These are phyloP conservation scores for Arthrinium phaeospermum DNA, from an alignment of 2,329 filamentous ascomycete genomes.

Conservation along the genomic window DNA sequence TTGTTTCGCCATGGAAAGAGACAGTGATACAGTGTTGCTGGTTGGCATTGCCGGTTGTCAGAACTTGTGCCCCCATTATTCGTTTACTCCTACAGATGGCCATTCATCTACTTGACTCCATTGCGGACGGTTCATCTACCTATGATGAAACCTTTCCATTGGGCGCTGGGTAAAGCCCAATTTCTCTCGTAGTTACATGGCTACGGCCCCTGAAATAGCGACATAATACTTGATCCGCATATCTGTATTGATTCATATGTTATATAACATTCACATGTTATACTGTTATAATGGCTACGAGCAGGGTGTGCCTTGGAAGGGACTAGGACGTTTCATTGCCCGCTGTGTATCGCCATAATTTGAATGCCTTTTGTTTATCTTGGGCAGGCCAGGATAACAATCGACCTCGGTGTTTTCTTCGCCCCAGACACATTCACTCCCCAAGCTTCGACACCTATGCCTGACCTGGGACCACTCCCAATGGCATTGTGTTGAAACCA, in stretches of 20 bases:
- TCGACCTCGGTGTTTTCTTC: neutral
- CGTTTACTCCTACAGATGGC: no score
- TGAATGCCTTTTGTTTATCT: neutral
- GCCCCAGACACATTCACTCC: neutral
- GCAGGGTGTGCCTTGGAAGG: neutral
- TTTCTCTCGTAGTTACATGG: neutral
- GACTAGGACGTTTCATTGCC: neutral
- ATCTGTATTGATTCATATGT: neutral
- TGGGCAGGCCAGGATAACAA: neutral
- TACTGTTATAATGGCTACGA: neutral
- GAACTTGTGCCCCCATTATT: neutral
- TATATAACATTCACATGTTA: neutral
- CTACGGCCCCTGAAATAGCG: neutral
- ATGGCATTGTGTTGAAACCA: neutral
- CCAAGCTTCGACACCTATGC: neutral
- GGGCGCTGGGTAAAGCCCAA: neutral
- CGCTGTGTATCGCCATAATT: neutral
- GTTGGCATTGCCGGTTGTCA: neutral
- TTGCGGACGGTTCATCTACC: neutral
- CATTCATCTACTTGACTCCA: neutral
- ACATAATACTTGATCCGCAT: neutral
- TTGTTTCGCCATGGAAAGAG: neutral
- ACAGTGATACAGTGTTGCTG: neutral
- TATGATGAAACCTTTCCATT: neutral
- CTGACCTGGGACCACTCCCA: neutral